phyloP scores from a whole-genome alignment of 768 basidiomycete species.

The Hygrophorus pudorinus region DNA sequence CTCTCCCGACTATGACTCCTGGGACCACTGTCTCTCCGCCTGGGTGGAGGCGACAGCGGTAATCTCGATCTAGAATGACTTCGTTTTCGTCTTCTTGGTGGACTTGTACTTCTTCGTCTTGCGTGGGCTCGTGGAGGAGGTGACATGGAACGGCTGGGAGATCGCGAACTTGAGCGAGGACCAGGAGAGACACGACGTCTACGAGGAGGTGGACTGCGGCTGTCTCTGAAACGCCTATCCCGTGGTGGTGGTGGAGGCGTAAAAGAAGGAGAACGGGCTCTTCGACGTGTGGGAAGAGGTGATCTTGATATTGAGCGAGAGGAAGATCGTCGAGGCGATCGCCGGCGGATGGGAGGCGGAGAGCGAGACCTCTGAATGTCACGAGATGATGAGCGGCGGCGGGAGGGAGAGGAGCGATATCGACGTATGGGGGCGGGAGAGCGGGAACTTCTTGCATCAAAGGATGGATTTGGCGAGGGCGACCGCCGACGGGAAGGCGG shows the following conservation, averaged over 20 bases:
- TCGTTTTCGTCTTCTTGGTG: constrained; percentile 24
- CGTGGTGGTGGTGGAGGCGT: constrained; percentile 44
- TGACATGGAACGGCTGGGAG: constrained; percentile 32
- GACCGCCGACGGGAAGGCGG: constrained; percentile 36
- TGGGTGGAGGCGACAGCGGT: constrained; percentile 22
- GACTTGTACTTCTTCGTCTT: constrained; percentile 37
- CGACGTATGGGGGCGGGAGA: constrained; percentile 29
- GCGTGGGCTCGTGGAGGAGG: constrained; percentile 27
- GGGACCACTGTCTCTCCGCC: constrained; percentile 22
- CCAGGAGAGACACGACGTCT: constrained; percentile 31
- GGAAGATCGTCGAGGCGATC: constrained; percentile 30
- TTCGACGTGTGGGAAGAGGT: constrained; percentile 22
- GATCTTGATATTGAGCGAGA: constrained; percentile 38
- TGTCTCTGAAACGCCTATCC: constrained; percentile 28
- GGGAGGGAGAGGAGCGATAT: constrained; percentile 31
- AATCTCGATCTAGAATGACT: constrained; percentile 25
- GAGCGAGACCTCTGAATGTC: constrained; percentile 27
- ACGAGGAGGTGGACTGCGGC: constrained; percentile 47
- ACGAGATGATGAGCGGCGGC: constrained; percentile 31
- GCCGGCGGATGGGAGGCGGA: constrained; percentile 26
- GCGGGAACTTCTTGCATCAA: constrained; percentile 22
- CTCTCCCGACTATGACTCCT: constrained; percentile 22
- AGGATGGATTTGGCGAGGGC: constrained; percentile 23
- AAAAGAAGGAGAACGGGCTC: constrained; percentile 36
- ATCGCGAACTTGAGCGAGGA: constrained; percentile 18